These are phyloP conservation scores for Ophiostoma triangulosporum DNA, from an alignment of 2,329 filamentous ascomycete genomes.

Conservation along the genomic window DNA sequence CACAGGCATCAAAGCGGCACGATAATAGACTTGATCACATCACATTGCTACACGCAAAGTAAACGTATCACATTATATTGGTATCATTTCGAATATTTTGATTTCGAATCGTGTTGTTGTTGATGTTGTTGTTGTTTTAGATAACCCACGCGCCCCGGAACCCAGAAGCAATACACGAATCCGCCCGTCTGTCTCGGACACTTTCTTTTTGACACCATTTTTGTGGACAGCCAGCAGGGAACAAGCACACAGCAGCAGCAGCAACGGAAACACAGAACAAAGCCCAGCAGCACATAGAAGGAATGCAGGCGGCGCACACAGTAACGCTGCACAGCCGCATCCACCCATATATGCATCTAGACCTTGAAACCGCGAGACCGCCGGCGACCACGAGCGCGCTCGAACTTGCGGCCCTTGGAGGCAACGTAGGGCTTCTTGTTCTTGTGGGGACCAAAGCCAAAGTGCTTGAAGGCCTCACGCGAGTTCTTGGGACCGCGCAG, in stretches of 20 bases:
- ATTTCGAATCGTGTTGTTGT: not conserved
- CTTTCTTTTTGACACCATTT: not conserved
- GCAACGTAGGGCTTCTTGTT: conserved; percentile 98
- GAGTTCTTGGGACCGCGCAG: conserved; percentile 97
- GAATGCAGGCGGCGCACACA: no score
- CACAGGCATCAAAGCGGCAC: no score
- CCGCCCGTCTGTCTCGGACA: not conserved
- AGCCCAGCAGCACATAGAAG: not conserved
- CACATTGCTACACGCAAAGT: not conserved
- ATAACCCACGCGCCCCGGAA: not conserved
- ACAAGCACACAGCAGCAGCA: not conserved
- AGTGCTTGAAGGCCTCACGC: conserved; percentile 97
- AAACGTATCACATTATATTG: not conserved
- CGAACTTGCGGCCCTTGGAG: conserved; percentile 99
- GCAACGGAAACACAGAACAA: not conserved
- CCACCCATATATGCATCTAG: conserved; percentile 48
- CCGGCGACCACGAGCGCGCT: conserved; percentile 97
- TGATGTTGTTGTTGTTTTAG: not conserved
- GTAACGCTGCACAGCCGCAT: no score
- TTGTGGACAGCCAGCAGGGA: not conserved
- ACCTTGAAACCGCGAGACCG: conserved; percentile 99
- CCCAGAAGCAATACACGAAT: not conserved
- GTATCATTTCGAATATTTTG: conserved; percentile 8
- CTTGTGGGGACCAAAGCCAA: conserved; percentile 94
- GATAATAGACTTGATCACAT: not conserved